Conservation (phyloP, 768 basidiomycete species). For the Ephemerocybe angulata region DNA sequence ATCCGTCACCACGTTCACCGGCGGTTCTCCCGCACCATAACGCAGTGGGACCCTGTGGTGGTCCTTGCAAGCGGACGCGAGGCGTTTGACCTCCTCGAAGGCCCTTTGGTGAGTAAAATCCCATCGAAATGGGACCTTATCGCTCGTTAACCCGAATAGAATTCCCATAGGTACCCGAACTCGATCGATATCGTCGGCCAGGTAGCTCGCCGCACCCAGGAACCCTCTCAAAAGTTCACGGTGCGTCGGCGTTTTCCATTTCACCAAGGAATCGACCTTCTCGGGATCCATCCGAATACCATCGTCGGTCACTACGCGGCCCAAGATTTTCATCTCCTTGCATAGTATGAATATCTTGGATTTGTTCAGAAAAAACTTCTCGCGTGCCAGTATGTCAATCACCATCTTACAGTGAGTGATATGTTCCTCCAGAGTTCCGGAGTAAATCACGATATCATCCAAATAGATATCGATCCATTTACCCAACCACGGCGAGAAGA, state of each 20-base stretch:
- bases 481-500: slow-evolving; percentile 31
- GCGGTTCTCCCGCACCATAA: slow-evolving; percentile 14
- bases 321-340: slow-evolving; percentile 27
- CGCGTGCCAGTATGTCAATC: slow-evolving; percentile 18
- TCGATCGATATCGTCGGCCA: slow-evolving; percentile 21
- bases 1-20: slow-evolving; percentile 26
- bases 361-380: slow-evolving; percentile 21
- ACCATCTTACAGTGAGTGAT: slow-evolving; percentile 20
- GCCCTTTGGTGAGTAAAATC: slow-evolving; percentile 18
- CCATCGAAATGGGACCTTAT: slow-evolving; percentile 17
- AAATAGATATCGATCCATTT: slow-evolving; percentile 28
- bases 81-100: slow-evolving; percentile 28
- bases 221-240: slow-evolving; percentile 27
- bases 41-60: slow-evolving; percentile 14
- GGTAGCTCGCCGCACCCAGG: slow-evolving; percentile 33
- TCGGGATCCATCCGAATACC: slow-evolving; percentile 35
- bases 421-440: slow-evolving; percentile 30
- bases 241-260: slow-evolving; percentile 11
- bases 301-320: slow-evolving; percentile 27
- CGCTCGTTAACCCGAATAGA: slow-evolving; percentile 17
- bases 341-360: slow-evolving; percentile 6
- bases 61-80: slow-evolving; percentile 11
- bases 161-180: slow-evolving; percentile 28
- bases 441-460: slow-evolving; percentile 27
- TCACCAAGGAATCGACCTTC: slow-evolving; percentile 27